Percentiles rank a stretch among this genome's conserved stretches.
Evolutionary conservation across 768 basidiomycete genomes (phyloP).

Genomic region (Chalciporus chontae): DNA sequence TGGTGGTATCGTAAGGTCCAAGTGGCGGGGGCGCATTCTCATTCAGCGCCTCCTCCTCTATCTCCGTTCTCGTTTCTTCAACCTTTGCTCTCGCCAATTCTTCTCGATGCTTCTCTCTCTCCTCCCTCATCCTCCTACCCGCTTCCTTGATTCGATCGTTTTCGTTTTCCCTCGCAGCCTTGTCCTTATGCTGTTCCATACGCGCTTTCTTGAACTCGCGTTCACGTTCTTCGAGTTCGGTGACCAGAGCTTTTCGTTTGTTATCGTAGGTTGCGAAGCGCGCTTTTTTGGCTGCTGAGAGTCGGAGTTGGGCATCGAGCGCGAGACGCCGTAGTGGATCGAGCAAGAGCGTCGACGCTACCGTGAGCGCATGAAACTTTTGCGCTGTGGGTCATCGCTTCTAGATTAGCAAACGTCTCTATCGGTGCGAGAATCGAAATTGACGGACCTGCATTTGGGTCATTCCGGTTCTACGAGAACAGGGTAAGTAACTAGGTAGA

Average conservation of each 20-base stretch:
- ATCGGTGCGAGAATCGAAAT: neutral
- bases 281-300: conserved; percentile 63
- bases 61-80: conserved; percentile 24
- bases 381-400: conserved; percentile 40
- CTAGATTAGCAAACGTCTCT: neutral
- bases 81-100: conserved; percentile 38
- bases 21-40: conserved; percentile 55
- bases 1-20: conserved; percentile 70
- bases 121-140: conserved; percentile 64
- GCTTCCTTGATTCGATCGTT: conserved; percentile 75
- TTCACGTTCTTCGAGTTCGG: conserved; percentile 78
- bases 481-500: conserved; percentile 12
- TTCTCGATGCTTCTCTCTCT: conserved; percentile 53
- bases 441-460: conserved; percentile 66
- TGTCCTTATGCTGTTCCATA: conserved; percentile 58
- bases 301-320: conserved; percentile 73
- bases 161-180: conserved; percentile 51
- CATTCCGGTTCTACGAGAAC: conserved; percentile 61
- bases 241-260: conserved; percentile 71
- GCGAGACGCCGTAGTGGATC: conserved; percentile 77
- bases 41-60: conserved; percentile 33
- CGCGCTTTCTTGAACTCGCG: conserved; percentile 70
- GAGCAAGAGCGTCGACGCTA: conserved; percentile 75
- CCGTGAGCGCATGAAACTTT: conserved; percentile 82
- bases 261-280: conserved; percentile 67